Conservation (phyloP, 805 yeast genomes). For the Yueomyces sinensis region DNA sequence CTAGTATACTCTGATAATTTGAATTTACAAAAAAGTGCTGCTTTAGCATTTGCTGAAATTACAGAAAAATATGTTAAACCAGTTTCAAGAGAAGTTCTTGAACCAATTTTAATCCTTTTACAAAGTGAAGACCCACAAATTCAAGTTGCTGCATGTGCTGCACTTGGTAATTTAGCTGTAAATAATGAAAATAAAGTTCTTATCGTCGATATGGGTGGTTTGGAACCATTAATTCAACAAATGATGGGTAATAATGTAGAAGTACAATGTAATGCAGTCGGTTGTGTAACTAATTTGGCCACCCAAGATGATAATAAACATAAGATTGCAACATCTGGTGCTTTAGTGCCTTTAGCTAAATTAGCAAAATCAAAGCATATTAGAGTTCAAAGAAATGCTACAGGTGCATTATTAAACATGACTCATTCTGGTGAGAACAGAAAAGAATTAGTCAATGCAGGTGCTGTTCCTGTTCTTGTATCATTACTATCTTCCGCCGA, state of each 20-base stretch:
- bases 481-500: constrained; percentile 74
- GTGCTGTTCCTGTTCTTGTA: constrained; percentile 94
- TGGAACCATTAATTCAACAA: constrained; percentile 90
- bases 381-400: constrained; percentile 95
- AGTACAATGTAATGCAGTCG: constrained; percentile 98
- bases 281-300: constrained; percentile 95
- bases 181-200: constrained; percentile 87
- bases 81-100: constrained; percentile 81
- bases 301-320: constrained; percentile 96
- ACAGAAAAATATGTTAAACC: constrained; percentile 92
- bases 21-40: constrained; percentile 92
- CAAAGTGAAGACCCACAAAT: constrained; percentile 88
- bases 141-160: constrained; percentile 98
- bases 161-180: constrained; percentile 95
- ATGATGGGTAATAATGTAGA: constrained; percentile 96
- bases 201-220: constrained; percentile 96
- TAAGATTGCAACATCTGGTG: constrained; percentile 92
- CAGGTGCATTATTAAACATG: constrained; percentile 96
- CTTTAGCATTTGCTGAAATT: constrained; percentile 95
- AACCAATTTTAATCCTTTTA: constrained; percentile 78
- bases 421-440: constrained; percentile 95
- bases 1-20: constrained; percentile 90
- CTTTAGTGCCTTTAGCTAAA: constrained; percentile 85
- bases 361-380: constrained; percentile 89
- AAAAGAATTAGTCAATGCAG: constrained; percentile 92